Percentiles rank a stretch among this genome's conserved stretches.
Conservation (phyloP, 805 yeast genomes). For the Candida yuanshanica region DNA sequence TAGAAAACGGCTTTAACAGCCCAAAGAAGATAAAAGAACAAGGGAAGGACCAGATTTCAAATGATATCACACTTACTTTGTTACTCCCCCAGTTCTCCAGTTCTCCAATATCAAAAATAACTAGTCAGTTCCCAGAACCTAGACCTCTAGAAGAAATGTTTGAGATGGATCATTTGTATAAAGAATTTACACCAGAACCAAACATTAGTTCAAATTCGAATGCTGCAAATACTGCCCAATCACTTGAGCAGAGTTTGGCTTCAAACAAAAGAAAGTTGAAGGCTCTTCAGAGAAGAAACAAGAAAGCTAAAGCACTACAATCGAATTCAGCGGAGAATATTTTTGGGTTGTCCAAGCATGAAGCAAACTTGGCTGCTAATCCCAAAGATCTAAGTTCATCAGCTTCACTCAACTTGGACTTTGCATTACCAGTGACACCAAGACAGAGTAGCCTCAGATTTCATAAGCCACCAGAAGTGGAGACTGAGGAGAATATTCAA, state of each 20-base stretch:
- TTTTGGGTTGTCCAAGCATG: too few relatives aligned
- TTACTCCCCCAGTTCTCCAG: constrained; percentile 7
- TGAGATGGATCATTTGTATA: constrained; percentile 8
- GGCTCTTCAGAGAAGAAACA: background rate
- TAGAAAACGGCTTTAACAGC: background rate
- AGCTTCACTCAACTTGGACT: background rate
- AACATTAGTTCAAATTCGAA: background rate
- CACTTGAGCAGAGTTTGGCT: background rate
- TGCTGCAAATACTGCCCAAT: background rate
- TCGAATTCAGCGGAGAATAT: background rate
- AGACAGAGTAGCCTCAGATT: constrained; percentile 7
- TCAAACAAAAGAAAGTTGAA: background rate
- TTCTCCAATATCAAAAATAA: constrained; percentile 14
- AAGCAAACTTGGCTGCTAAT: too few relatives aligned
- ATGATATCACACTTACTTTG: background rate
- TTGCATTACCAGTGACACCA: background rate
- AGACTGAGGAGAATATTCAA: too few relatives aligned
- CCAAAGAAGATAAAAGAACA: background rate
- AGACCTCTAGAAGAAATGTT: constrained; percentile 14
- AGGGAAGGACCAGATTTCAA: background rate
- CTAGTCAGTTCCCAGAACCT: constrained; percentile 17
- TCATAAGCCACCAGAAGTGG: background rate
- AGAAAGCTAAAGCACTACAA: background rate
- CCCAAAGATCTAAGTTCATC: background rate
- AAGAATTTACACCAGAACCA: background rate